Evolutionary conservation across 2,329 filamentous ascomycete species (phyloP).

Genomic region (Fusarium sp.): DNA sequence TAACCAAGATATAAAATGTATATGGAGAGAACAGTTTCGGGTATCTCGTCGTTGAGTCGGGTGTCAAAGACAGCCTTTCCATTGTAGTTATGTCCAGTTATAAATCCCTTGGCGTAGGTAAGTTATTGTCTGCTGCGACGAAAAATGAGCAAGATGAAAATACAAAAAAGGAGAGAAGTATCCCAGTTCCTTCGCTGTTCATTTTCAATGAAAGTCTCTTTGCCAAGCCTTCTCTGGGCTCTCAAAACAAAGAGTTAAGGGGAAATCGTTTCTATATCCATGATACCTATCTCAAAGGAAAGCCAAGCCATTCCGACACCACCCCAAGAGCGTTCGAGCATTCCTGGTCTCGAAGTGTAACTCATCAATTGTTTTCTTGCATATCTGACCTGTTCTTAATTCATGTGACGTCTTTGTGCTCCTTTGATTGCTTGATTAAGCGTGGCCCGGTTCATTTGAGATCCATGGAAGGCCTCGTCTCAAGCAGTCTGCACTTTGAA

Average conservation of each 20-base stretch:
- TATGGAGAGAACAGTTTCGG: slow-evolving; percentile 11
- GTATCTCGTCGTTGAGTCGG: slow-evolving; percentile 25
- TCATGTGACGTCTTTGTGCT: background rate
- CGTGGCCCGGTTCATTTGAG: background rate
- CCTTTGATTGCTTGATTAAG: background rate
- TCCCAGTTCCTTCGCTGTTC: background rate
- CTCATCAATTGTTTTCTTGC: background rate
- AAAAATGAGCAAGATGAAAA: background rate
- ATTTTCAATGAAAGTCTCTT: background rate
- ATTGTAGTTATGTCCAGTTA: slow-evolving; percentile 38
- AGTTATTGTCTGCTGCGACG: slow-evolving; percentile 25
- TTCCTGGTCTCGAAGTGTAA: background rate
- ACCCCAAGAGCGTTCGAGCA: background rate
- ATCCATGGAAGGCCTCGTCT: background rate
- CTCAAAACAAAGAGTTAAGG: background rate
- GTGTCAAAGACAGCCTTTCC: slow-evolving; percentile 42
- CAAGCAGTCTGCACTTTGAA: background rate
- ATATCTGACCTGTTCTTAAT: background rate
- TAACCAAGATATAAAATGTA: slow-evolving; percentile 43
- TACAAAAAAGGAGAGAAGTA: background rate
- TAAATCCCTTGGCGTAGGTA: slow-evolving; percentile 38
- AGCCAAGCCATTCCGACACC: background rate
- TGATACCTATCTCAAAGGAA: background rate
- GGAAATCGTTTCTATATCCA: background rate
- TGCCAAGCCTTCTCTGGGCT: background rate